Evolutionary conservation across 768 basidiomycete genomes (phyloP).

Genomic region (Pulveroboletus ravenelii): DNA sequence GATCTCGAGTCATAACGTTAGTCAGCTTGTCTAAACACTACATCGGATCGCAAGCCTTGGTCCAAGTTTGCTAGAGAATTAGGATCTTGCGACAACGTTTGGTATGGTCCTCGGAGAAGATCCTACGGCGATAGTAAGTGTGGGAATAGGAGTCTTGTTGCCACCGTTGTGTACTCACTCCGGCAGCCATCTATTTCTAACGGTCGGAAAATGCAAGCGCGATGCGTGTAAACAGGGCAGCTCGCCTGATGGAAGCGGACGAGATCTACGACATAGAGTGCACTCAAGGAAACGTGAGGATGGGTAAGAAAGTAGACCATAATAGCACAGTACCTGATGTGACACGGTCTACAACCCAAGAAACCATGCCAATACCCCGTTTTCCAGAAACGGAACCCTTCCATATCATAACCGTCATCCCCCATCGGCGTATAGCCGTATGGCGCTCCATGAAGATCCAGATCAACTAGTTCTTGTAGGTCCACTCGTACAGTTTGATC

Average conservation of each 20-base stretch:
- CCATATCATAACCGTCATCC: constrained; percentile 90
- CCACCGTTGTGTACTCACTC: constrained; percentile 34
- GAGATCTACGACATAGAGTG: constrained; percentile 93
- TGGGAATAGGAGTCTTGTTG: not conserved
- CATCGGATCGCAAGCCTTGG: constrained; percentile 53
- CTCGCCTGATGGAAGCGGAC: constrained; percentile 87
- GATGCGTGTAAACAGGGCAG: not conserved
- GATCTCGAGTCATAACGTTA: constrained; percentile 46
- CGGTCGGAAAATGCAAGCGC: not conserved
- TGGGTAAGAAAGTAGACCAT: not conserved
- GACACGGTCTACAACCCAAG: constrained; percentile 79
- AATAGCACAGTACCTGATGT: constrained; percentile 70
- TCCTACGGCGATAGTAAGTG: constrained; percentile 44
- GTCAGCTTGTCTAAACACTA: not conserved
- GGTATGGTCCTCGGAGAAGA: constrained; percentile 87
- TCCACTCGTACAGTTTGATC: constrained; percentile 98
- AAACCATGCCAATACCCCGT: constrained; percentile 93
- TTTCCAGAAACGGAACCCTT: constrained; percentile 99
- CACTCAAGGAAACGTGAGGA: constrained; percentile 45
- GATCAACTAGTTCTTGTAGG: constrained; percentile 87
- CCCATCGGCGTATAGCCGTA: constrained; percentile 99
- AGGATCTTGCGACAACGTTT: constrained; percentile 90
- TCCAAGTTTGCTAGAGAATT: constrained; percentile 92
- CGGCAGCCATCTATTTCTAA: constrained; percentile 46
- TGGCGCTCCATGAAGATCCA: constrained; percentile 88